Conservation (phyloP, 2,329 filamentous ascomycete species). For the Fusarium agapanthi region DNA sequence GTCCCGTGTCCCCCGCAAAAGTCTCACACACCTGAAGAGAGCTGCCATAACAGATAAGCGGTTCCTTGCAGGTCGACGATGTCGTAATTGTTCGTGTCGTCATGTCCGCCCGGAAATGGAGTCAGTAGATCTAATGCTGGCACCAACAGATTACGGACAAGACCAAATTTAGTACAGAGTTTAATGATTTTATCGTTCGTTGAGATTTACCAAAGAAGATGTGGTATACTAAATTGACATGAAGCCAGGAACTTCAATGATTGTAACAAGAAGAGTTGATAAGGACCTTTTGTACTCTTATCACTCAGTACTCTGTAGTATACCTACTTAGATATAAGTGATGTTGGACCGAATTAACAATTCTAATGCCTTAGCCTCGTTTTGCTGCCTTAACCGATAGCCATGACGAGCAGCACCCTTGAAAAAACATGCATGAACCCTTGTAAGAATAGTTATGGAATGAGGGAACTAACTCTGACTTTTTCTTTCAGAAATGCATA, state of each 20-base stretch:
- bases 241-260: background rate
- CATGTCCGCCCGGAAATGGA: constrained; percentile 8
- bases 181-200: background rate
- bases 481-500: background rate
- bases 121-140: constrained; percentile 16
- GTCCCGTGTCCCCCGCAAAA: constrained; percentile 24
- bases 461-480: background rate
- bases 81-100: constrained; percentile 30
- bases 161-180: background rate
- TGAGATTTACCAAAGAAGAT: background rate
- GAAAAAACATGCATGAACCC: background rate
- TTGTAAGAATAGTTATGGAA: background rate
- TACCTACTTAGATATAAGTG: background rate
- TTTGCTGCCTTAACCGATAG: constrained; percentile 20
- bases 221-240: background rate
- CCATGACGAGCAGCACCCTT: background rate
- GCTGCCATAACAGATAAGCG: constrained; percentile 22
- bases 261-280: background rate
- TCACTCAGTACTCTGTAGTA: background rate
- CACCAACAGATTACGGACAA: background rate
- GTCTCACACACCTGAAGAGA: constrained; percentile 3
- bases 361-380: constrained; percentile 25
- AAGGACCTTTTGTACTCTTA: too few species aligned
- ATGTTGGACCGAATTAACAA: background rate
- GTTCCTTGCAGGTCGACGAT: constrained; percentile 35